Conservation (phyloP, 208 protist genomes). For the Trypanosoma avium region DNA sequence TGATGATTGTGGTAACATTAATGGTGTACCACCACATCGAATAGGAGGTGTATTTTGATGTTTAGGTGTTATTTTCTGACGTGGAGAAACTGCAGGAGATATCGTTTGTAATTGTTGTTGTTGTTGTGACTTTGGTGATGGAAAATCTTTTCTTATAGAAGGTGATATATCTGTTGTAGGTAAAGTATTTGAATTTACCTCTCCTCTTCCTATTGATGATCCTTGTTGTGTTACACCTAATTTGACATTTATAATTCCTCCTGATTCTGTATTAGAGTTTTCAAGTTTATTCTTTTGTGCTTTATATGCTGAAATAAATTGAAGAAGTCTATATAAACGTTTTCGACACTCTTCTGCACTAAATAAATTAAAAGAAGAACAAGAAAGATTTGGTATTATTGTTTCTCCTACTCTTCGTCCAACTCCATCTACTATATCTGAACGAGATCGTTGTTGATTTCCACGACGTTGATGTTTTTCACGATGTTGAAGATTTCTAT, state of each 20-base stretch:
- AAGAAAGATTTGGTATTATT: slow-evolving; percentile 2
- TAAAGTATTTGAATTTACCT: not conserved
- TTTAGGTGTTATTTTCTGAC: slow-evolving; percentile 1
- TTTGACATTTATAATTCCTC: no score
- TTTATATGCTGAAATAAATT: slow-evolving; percentile 44
- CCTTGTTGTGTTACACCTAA: no score
- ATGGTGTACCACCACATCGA: not conserved
- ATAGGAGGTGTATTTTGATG: not conserved
- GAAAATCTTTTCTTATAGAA: not conserved
- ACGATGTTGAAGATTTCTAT: not conserved
- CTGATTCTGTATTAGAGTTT: no score
- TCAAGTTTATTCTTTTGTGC: slow-evolving; percentile 23
- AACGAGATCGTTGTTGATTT: not conserved
- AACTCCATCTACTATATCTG: not conserved
- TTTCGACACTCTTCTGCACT: slow-evolving; percentile 54
- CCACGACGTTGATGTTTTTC: slow-evolving; percentile 9
- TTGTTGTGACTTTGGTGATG: not conserved
- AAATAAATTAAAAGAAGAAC: slow-evolving; percentile 52
- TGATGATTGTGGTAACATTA: not conserved
- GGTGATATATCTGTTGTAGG: not conserved
- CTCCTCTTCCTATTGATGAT: slow-evolving; percentile 4
- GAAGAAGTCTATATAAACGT: slow-evolving; percentile 48
- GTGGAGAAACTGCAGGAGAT: not conserved
- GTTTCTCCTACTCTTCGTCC: not conserved
- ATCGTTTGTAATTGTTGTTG: slow-evolving; percentile 1